These are phyloP conservation scores for Collybiopsis confluens DNA, from an alignment of 768 basidiomycete genomes.

Conservation along the genomic window DNA sequence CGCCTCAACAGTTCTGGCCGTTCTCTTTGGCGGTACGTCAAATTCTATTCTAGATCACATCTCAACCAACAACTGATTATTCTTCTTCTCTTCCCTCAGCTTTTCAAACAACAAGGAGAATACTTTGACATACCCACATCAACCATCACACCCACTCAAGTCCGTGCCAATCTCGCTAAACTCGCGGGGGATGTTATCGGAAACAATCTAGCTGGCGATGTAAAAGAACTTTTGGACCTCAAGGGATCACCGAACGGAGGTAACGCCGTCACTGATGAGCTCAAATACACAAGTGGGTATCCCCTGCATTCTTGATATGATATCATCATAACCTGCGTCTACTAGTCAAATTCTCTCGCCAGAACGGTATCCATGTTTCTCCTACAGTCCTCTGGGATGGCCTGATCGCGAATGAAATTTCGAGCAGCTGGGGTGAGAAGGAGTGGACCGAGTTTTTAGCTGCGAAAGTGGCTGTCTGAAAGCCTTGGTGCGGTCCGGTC, in stretches of 20 bases:
- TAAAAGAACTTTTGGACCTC: constrained; percentile 60
- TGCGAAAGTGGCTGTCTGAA: constrained; percentile 44
- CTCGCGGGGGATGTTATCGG: constrained; percentile 56
- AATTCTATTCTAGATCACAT: background rate
- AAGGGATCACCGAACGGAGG: constrained; percentile 75
- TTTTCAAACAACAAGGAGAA: constrained; percentile 72
- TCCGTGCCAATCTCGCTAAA: constrained; percentile 67
- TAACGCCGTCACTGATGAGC: constrained; percentile 73
- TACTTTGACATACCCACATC: constrained; percentile 77
- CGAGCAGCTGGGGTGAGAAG: constrained; percentile 75
- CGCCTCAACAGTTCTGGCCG: constrained; percentile 77
- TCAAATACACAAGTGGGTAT: constrained; percentile 82
- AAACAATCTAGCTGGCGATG: constrained; percentile 40
- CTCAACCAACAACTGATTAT: background rate
- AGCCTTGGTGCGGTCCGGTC: no score
- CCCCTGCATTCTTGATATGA: background rate
- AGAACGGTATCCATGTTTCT: constrained; percentile 91
- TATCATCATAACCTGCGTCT: background rate
- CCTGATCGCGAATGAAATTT: constrained; percentile 63
- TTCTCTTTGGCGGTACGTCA: constrained; percentile 61
- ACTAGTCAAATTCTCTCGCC: constrained; percentile 83
- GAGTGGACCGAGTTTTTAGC: constrained; percentile 80
- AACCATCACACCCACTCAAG: constrained; percentile 61
- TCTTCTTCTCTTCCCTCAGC: constrained; percentile 32
- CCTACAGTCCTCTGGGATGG: constrained; percentile 81